Evolutionary conservation across 2,329 filamentous ascomycete genomes (phyloP).

Genomic region (Beauveria varroae): DNA sequence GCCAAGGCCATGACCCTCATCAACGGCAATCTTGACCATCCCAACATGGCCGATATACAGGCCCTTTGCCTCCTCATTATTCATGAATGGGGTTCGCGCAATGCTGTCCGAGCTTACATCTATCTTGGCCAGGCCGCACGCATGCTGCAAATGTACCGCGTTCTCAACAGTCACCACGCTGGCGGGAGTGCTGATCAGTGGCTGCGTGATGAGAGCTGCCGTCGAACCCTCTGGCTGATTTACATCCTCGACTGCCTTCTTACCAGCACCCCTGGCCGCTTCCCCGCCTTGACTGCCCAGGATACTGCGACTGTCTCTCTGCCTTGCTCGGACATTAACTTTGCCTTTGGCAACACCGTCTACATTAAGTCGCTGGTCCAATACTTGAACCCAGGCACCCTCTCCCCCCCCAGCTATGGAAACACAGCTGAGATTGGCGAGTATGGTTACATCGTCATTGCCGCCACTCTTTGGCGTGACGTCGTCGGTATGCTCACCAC

Average conservation of each 20-base stretch:
- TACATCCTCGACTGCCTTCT: conserved; percentile 57
- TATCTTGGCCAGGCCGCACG: conserved; percentile 56
- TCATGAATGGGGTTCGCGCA: conserved; percentile 55
- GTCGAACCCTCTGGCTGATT: conserved; percentile 54
- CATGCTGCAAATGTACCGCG: conserved; percentile 57
- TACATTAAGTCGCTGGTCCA: conserved; percentile 48
- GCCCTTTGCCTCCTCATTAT: conserved; percentile 53
- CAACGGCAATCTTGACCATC: conserved; percentile 52
- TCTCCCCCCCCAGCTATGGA: conserved; percentile 30
- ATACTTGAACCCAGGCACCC: conserved; percentile 28
- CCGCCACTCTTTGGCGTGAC: conserved; percentile 54
- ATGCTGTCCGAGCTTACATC: conserved; percentile 55
- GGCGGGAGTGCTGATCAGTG: conserved; percentile 49
- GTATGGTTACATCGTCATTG: conserved; percentile 54
- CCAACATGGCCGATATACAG: conserved; percentile 53
- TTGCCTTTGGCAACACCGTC: conserved; percentile 53
- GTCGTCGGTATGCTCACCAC: conserved; percentile 55
- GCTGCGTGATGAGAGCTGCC: conserved; percentile 53
- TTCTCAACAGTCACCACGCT: conserved; percentile 47
- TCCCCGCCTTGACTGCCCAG: conserved; percentile 45
- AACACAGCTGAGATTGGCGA: conserved; percentile 48
- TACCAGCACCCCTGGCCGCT: conserved; percentile 53
- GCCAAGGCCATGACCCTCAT: conserved; percentile 49
- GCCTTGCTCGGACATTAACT: conserved; percentile 55
- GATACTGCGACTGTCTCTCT: conserved; percentile 49